A percentile compares a stretch with the other conserved stretches of the same genome.
Evolutionary conservation across 805 yeast species (phyloP).

Genomic region (Metschnikowia henanensis): DNA sequence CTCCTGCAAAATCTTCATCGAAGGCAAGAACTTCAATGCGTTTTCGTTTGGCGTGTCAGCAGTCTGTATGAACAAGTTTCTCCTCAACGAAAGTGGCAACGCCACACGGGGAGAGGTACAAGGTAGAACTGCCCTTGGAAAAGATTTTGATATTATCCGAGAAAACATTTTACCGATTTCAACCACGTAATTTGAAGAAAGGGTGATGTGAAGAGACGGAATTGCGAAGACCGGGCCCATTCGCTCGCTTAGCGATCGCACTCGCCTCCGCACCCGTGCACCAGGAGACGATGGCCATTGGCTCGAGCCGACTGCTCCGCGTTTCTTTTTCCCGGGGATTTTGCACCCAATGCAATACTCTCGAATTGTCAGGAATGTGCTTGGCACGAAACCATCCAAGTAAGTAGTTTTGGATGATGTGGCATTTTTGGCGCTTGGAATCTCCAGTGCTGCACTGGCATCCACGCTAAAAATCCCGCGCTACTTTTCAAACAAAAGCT

Average conservation of each 20-base stretch:
- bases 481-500: slow-evolving; percentile 37
- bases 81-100: neutral
- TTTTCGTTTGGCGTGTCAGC: slow-evolving; percentile 84
- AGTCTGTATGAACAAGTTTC: slow-evolving; percentile 68
- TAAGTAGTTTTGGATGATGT: no score
- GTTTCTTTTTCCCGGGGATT: slow-evolving; percentile 1
- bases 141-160: neutral
- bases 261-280: slow-evolving; percentile 6
- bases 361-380: neutral
- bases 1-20: slow-evolving; percentile 56
- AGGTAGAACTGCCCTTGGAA: neutral
- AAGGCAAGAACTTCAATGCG: slow-evolving; percentile 82
- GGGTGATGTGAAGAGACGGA: neutral
- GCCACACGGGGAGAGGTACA: neutral
- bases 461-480: no score
- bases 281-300: slow-evolving; percentile 3
- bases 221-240: neutral
- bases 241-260: neutral
- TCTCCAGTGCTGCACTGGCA: no score
- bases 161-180: slow-evolving; percentile 5
- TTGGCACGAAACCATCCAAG: no score
- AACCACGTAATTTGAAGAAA: no score
- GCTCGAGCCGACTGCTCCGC: neutral
- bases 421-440: no score
- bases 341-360: slow-evolving; percentile 1